Evolutionary conservation across 352 stramenopile genomes (phyloP).

Genomic region (Globisporangium echinulatum): DNA sequence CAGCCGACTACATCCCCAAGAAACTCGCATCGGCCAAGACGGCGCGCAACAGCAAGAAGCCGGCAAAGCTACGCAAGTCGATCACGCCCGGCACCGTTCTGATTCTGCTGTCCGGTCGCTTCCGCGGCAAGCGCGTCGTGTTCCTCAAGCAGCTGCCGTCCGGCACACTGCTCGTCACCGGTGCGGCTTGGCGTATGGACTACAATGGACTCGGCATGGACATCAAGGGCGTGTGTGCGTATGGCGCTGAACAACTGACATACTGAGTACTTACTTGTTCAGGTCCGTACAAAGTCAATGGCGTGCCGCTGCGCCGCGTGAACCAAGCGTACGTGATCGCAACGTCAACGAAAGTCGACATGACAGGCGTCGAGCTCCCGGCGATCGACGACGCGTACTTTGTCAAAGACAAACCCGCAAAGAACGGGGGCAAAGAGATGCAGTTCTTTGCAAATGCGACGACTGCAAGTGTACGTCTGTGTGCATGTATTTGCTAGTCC

Average conservation of each 20-base stretch:
- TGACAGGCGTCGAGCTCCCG: slow-evolving; percentile 90
- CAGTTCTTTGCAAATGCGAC: slow-evolving; percentile 95
- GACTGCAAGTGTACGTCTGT: neutral
- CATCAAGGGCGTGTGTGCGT: too few relatives aligned
- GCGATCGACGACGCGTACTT: slow-evolving; percentile 97
- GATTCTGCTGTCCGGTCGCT: slow-evolving; percentile 96
- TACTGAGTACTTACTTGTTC: slow-evolving; percentile 25
- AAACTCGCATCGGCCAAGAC: slow-evolving; percentile 67
- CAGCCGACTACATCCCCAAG: slow-evolving; percentile 71
- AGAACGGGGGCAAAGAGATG: slow-evolving; percentile 92
- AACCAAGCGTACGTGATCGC: slow-evolving; percentile 99
- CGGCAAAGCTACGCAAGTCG: slow-evolving; percentile 91
- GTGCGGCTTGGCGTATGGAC: slow-evolving; percentile 28
- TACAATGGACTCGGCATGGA: too few relatives aligned
- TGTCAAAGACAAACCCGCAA: slow-evolving; percentile 83
- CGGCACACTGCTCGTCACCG: slow-evolving; percentile 94
- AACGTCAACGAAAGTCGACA: slow-evolving; percentile 96
- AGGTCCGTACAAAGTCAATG: slow-evolving; percentile 99
- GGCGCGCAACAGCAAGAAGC: slow-evolving; percentile 76
- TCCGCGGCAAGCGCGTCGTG: slow-evolving; percentile 98
- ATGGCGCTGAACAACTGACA: slow-evolving; percentile 64
- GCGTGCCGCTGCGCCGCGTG: slow-evolving; percentile 96
- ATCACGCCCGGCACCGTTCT: slow-evolving; percentile 97
- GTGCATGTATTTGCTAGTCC: slow-evolving; percentile 38
- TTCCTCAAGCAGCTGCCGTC: slow-evolving; percentile 97